A percentile compares a stretch with the other conserved stretches of the same genome.
phyloP scores from a whole-genome alignment of 345 rosid genomes.

The Punica granatum region DNA sequence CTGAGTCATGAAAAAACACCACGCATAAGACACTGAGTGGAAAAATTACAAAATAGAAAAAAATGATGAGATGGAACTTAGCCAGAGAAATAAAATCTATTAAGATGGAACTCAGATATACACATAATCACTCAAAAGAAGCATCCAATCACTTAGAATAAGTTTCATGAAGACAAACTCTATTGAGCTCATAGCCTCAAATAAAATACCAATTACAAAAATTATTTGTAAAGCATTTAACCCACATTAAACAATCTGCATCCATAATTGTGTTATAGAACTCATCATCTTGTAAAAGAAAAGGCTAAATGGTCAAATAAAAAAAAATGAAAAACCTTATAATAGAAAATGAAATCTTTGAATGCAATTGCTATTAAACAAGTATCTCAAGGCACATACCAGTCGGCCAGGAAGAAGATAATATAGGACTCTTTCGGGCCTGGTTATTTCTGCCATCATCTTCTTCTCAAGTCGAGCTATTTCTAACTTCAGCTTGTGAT shows the following conservation, averaged over 20 bases:
- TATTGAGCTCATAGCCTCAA: neutral
- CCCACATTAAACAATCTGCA: neutral
- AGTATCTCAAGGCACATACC: slow-evolving; percentile 37
- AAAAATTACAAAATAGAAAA: neutral
- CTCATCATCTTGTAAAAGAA: neutral
- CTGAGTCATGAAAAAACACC: slow-evolving; percentile 31
- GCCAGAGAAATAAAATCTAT: too few relatives aligned
- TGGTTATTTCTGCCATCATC: slow-evolving; percentile 81
- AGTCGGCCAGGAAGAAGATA: slow-evolving; percentile 87
- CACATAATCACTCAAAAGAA: neutral
- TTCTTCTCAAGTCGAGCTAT: slow-evolving; percentile 81
- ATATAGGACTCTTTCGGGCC: slow-evolving; percentile 93
- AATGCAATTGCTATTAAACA: neutral
- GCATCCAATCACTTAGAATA: neutral
- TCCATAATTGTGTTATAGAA: neutral
- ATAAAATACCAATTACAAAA: neutral
- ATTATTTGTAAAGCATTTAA: neutral
- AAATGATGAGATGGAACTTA: neutral
- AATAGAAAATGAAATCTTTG: neutral
- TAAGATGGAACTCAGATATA: neutral
- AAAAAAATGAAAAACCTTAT: neutral
- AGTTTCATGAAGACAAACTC: neutral
- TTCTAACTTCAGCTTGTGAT: slow-evolving; percentile 81
- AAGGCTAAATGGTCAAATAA: neutral
- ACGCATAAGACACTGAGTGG: neutral